phyloP scores from a whole-genome alignment of 2,329 filamentous ascomycete genomes.

The Fusarium sterilihyphosum region DNA sequence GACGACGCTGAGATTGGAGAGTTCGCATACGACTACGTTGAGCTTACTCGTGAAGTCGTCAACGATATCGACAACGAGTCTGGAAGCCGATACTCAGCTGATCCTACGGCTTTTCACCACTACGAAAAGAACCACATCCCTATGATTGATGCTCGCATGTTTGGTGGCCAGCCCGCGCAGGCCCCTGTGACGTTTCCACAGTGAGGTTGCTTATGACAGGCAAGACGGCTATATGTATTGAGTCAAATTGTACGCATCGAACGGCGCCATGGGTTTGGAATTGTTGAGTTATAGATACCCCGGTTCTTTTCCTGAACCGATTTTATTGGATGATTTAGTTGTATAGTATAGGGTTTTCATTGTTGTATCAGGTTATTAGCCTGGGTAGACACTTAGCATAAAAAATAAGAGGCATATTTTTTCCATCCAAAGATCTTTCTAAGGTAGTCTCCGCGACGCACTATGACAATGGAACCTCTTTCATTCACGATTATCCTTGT shows the following conservation, averaged over 20 bases:
- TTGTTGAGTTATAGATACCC: conserved; percentile 44
- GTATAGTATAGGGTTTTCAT: conserved; percentile 26
- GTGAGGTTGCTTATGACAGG: conserved; percentile 2
- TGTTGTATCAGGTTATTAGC: neutral
- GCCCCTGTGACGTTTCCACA: conserved; percentile 38
- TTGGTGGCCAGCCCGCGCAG: conserved; percentile 45
- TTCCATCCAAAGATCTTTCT: neutral
- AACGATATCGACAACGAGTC: conserved; percentile 58
- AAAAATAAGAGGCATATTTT: neutral
- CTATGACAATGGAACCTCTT: neutral
- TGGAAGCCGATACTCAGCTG: conserved; percentile 55
- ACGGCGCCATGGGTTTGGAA: conserved; percentile 35
- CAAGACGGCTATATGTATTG: neutral
- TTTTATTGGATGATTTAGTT: conserved; percentile 8
- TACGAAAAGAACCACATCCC: conserved; percentile 62
- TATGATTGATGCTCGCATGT: conserved; percentile 57
- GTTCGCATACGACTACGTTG: conserved; percentile 95
- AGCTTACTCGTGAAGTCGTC: conserved; percentile 72
- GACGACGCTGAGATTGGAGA: conserved; percentile 93
- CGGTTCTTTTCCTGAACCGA: conserved; percentile 28
- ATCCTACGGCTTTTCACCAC: conserved; percentile 52
- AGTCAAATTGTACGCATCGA: conserved; percentile 32
- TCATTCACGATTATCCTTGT: neutral
- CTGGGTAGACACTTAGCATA: neutral
- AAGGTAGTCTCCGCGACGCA: neutral